Evolutionary conservation across 2,329 filamentous ascomycete genomes (phyloP), one percentile per base, ranked within the genome.

Genomic region (Hypoxylon sp.): DNA sequence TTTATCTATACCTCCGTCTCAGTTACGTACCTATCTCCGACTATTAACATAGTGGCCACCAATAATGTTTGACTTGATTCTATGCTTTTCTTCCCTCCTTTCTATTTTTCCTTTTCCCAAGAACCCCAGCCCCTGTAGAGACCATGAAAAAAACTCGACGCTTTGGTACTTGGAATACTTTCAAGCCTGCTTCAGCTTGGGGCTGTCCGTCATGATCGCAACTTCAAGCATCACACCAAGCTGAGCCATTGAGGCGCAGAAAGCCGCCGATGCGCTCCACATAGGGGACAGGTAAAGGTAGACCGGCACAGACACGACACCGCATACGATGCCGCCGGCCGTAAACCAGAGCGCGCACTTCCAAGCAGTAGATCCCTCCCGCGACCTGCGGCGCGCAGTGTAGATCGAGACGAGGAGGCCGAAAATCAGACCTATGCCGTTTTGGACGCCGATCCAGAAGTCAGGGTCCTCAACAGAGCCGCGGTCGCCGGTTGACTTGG

Each of bases 161-260:
- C 2, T 3, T 3, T 15, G 7, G 9, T 3, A 33, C 6, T 33
- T 3, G 11, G 29, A 40, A 11, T 23, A 3, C 15, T 11, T 29
- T 53, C 42, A 59, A 11, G 26, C 6, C 21, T 56, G 48, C 13
- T 62, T 62, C 6, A 40, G 15, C 27, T 59, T 62, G 2, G 38
- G 33, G 21, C 40, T n/a, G 9, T 48, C 48, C 0, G 43, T 20
- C 13, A 62, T 56, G 20, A 48, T 15, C 43, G 51, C 26, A 7
- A 56, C 9, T 42, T 55, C 48, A 15, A 59, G 26, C 13, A n/a
- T 29, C n/a, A 48, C 51, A 2, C 15, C n/a, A 7, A 40, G 6
- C 27, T 53, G 48, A 15, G 48, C 15, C n/a, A 20, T 3, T 2
- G 27, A 17, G 9, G 48, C 48, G 23, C 17, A 35, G 35, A 17